phyloP scores from a whole-genome alignment of 2,329 filamentous ascomycete genomes.

The Phialocephala sp. region DNA sequence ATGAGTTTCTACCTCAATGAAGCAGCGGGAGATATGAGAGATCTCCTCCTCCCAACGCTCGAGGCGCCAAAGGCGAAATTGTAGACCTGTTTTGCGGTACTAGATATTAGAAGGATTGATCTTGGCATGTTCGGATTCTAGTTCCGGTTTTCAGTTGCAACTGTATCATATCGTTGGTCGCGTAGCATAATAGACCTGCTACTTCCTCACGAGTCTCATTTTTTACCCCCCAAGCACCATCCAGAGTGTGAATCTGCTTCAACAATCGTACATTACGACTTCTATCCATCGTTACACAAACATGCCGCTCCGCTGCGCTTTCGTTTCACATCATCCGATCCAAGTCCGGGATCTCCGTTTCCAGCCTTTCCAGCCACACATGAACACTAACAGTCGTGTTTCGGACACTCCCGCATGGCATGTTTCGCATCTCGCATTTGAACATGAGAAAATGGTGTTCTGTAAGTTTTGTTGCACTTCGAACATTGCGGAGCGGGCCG shows the following conservation, averaged over 20 bases:
- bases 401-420: too few relatives aligned
- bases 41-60: conserved; percentile 81
- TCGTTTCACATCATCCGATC: neutral
- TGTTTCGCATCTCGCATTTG: too few relatives aligned
- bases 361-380: neutral
- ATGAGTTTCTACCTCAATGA: conserved; percentile 98
- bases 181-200: conserved; percentile 6
- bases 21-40: conserved; percentile 87
- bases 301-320: too few relatives aligned
- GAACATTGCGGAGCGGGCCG: neutral
- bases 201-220: neutral
- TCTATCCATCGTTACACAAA: too few relatives aligned
- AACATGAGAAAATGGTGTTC: too few relatives aligned
- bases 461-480: conserved; percentile 4
- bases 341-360: too few relatives aligned
- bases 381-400: too few relatives aligned
- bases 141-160: neutral
- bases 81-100: conserved; percentile 51
- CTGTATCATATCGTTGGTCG: conserved; percentile 15
- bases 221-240: neutral
- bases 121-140: neutral
- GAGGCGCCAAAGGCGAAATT: conserved; percentile 86
- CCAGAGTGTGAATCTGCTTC: too few relatives aligned
- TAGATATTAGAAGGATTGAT: neutral
- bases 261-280: too few relatives aligned